These are phyloP conservation scores for Aspergillus calidoustus DNA, from an alignment of 2,329 filamentous ascomycete species.

Conservation along the genomic window DNA sequence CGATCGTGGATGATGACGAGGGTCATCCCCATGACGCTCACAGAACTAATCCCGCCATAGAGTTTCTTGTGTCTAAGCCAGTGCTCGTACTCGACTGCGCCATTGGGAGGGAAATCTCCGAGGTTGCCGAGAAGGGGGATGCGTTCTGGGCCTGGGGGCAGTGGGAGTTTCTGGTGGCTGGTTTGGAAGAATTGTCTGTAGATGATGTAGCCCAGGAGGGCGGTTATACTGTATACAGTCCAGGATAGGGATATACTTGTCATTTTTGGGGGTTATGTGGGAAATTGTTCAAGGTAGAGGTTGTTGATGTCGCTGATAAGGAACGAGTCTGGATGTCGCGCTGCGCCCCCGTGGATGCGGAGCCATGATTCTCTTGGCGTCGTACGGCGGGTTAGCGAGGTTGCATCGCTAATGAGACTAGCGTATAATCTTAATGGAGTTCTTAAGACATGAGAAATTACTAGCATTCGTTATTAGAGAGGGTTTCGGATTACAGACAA, in stretches of 20 bases:
- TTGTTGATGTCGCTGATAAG: too few species aligned
- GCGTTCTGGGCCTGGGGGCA: conserved; percentile 56
- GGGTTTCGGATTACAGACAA: too few species aligned
- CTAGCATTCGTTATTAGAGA: too few species aligned
- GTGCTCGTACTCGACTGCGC: conserved; percentile 42
- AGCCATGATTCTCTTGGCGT: background rate
- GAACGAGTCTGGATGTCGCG: too few species aligned
- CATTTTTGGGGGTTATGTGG: too few species aligned
- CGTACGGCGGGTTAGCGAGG: background rate
- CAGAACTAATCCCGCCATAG: conserved; percentile 41
- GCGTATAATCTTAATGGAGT: background rate
- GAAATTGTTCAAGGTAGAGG: too few species aligned
- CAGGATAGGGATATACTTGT: background rate
- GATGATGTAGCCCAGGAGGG: background rate
- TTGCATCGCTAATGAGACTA: background rate
- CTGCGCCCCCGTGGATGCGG: too few species aligned
- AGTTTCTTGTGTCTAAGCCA: conserved; percentile 48
- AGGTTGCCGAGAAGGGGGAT: conserved; percentile 56
- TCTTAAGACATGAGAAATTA: background rate
- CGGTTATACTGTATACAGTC: background rate
- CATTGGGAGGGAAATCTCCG: conserved; percentile 48
- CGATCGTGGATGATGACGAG: conserved; percentile 40
- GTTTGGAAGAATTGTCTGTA: background rate
- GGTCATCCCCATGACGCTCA: conserved; percentile 38
- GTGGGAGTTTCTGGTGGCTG: background rate